Percentiles rank a stretch among this genome's conserved stretches.
Conservation (phyloP, 352 stramenopile species). For the Pythium scleroteichum region DNA sequence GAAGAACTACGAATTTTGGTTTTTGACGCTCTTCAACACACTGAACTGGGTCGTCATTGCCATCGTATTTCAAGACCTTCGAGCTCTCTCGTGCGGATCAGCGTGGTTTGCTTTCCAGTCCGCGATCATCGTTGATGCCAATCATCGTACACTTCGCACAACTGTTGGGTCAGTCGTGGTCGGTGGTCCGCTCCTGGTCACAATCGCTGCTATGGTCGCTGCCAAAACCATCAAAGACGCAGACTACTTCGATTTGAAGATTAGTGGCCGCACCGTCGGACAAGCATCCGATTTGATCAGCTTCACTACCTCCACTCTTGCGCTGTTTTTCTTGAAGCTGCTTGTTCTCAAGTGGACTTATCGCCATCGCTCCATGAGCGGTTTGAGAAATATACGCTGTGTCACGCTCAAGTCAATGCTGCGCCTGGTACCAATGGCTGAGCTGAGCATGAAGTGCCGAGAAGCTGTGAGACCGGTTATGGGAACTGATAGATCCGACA, state of each 20-base stretch:
- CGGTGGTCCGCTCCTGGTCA: constrained; percentile 3
- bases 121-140: constrained; percentile 18
- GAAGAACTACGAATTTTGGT: not conserved
- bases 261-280: not conserved
- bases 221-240: constrained; percentile 2
- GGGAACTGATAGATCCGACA: not conserved
- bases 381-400: constrained; percentile 12
- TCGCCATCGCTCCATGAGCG: constrained; percentile 1
- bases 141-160: constrained; percentile 18
- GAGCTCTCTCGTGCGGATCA: constrained; percentile 19
- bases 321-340: constrained; percentile 6
- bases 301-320: constrained; percentile 14
- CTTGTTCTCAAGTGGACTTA: constrained; percentile 2
- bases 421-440: not conserved
- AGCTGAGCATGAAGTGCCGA: too few relatives aligned
- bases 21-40: constrained; percentile 25
- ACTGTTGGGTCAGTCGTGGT: constrained; percentile 5
- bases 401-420: constrained; percentile 10
- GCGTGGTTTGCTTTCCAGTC: constrained; percentile 2
- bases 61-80: constrained; percentile 31
- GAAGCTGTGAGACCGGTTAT: not conserved
- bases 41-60: constrained; percentile 31
- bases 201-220: not conserved
- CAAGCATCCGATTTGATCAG: constrained; percentile 14
- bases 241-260: constrained; percentile 5